Base-by-base conservation (phyloP, 73 alveolate genomes). In the Paramecium tetraurelia region DNA sequence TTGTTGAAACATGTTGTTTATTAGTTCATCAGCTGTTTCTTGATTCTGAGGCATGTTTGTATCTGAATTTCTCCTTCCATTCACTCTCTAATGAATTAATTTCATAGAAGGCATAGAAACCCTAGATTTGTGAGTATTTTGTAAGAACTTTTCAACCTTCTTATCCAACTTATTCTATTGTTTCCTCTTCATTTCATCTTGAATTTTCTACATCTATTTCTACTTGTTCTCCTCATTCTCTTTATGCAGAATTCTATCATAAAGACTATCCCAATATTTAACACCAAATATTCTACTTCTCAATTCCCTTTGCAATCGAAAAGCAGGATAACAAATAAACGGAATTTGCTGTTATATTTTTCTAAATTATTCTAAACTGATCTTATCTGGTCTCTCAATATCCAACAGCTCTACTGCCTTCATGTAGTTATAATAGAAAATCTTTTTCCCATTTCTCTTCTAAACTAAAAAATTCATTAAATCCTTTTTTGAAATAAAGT, bases 261-360 rank as follows among this genome's bases (percentile, higher is more conserved):
- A 85, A 36, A 85, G 14, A 41, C 43, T 85, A 43, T 85, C 77
- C 93, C 93, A 85, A 57, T 58, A 85, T 57, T 69, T 14, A 7
- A 50, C 40, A n/a, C 85, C 85, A 58, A 58, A 58, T 21, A 58
- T 85, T 31, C 68, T 36, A 36, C 68, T 72, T 58, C 77, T 85
- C 46, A 85, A 85, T 22, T 38, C 68, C 59, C 68, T 35, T 29
- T 85, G 27, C 12, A 85, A 31, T 33, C 93, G 36, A 58, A 85
- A 85, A 2, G 93, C 93, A 20, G 93, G 93, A 58, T 85, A 85
- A 16, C 93, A 85, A n/a, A 85, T 21, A 72, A 85, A 85, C n/a
- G 93, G 93, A 14, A 85, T 85, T 58, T 85, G 35, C 16, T 53
- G 29, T 38, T 85, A 27, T 11, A 85, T 85, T 58, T 72, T 85